A percentile compares a stretch with the other conserved stretches of the same genome.
phyloP scores from a whole-genome alignment of 1,284 basidiomycete genomes.

The Afroboletus lepidellus region DNA sequence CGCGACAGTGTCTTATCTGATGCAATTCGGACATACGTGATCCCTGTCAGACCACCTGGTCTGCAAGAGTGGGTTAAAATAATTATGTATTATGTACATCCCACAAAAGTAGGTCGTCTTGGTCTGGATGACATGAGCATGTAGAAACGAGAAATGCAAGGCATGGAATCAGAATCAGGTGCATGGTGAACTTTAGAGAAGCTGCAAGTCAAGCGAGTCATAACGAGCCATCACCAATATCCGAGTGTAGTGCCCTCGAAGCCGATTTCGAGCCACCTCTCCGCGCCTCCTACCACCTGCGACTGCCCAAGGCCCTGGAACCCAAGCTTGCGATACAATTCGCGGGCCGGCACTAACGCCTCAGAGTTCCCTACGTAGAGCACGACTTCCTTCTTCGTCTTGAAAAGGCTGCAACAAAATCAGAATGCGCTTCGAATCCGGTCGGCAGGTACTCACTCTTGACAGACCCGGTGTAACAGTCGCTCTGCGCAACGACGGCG shows the following conservation, averaged over 20 bases:
- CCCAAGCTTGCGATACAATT: conserved; percentile 18
- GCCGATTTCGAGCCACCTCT: conserved; percentile 24
- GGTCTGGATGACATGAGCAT: neutral
- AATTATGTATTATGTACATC: too few species aligned
- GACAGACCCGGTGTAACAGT: conserved; percentile 43
- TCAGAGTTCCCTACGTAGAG: conserved; percentile 45
- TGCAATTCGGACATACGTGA: too few species aligned
- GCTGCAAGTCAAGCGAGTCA: neutral
- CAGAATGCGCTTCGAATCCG: neutral
- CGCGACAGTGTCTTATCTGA: too few species aligned
- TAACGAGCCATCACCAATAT: conserved; percentile 8
- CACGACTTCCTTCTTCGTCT: conserved; percentile 39
- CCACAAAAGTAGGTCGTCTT: too few species aligned
- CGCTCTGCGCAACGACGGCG: conserved; percentile 42
- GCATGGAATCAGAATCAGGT: neutral
- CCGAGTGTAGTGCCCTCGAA: conserved; percentile 14
- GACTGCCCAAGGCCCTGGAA: conserved; percentile 19
- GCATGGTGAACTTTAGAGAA: neutral
- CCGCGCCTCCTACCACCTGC: conserved; percentile 8
- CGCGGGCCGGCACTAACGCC: conserved; percentile 14
- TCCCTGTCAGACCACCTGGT: too few species aligned
- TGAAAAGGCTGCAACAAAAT: conserved; percentile 25
- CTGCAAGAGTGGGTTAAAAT: too few species aligned
- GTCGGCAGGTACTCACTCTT: conserved; percentile 31
- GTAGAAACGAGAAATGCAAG: neutral